These are phyloP conservation scores for Veloboletus limbatus DNA, from an alignment of 1,284 basidiomycete species.

Conservation along the genomic window DNA sequence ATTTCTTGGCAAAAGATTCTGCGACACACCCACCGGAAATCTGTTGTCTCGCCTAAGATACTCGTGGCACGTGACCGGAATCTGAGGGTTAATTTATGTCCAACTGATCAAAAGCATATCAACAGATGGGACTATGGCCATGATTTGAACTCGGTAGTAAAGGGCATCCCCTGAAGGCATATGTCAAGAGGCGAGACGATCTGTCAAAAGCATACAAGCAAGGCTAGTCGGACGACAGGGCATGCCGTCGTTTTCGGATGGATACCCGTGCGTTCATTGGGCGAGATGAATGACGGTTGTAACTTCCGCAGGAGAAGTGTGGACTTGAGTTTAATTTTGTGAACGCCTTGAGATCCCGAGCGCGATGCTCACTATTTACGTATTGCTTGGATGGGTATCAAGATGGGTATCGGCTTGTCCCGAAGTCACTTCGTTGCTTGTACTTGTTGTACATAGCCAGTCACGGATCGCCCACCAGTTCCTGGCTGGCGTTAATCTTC, in stretches of 20 bases:
- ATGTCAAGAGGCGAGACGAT: background rate
- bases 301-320: too few relatives aligned
- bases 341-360: constrained; percentile 10
- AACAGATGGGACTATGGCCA: constrained; percentile 12
- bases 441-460: constrained; percentile 1
- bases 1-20: constrained; percentile 3
- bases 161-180: background rate
- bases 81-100: constrained; percentile 1
- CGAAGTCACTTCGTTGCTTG: constrained; percentile 3
- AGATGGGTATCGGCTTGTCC: constrained; percentile 12
- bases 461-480: background rate
- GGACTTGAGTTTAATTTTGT: constrained; percentile 16
- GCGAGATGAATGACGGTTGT: constrained; percentile 7
- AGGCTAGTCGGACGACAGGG: background rate
- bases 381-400: constrained; percentile 18
- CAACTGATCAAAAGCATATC: constrained; percentile 19
- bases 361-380: constrained; percentile 10
- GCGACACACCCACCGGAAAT: background rate
- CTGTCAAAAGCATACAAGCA: background rate
- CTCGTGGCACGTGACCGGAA: constrained; percentile 1
- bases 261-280: constrained; percentile 4
- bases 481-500: background rate
- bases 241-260: constrained; percentile 5
- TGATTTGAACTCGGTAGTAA: constrained; percentile 5
- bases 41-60: constrained; percentile 6